Conservation (phyloP, 2,329 filamentous ascomycete species). For the Volutella citrinella region DNA sequence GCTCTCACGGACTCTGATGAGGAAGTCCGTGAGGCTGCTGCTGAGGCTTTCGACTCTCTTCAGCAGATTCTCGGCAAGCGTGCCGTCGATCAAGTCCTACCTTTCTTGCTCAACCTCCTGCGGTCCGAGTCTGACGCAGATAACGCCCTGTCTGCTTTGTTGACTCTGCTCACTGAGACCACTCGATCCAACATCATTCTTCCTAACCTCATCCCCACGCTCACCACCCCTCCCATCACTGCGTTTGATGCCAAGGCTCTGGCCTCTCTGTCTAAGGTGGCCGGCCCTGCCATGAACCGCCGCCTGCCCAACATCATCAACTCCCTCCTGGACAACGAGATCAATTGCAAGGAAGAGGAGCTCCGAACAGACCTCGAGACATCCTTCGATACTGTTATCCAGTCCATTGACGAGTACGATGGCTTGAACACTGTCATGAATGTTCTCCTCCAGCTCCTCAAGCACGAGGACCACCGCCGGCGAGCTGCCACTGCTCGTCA, state of each 20-base stretch:
- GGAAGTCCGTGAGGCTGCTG: constrained; percentile 91
- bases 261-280: constrained; percentile 89
- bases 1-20: constrained; percentile 86
- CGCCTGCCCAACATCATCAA: constrained; percentile 88
- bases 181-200: constrained; percentile 94
- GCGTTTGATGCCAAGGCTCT: constrained; percentile 93
- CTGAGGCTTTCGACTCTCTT: constrained; percentile 93
- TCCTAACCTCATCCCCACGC: constrained; percentile 90
- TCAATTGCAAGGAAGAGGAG: constrained; percentile 70
- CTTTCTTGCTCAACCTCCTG: constrained; percentile 85
- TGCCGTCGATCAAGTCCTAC: constrained; percentile 91
- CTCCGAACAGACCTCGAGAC: constrained; percentile 70
- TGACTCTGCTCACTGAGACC: constrained; percentile 90
- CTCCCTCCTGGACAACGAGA: constrained; percentile 88
- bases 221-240: constrained; percentile 86
- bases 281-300: constrained; percentile 85
- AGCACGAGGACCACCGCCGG: constrained; percentile 87
- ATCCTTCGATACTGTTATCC: constrained; percentile 84
- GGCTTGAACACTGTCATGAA: constrained; percentile 96
- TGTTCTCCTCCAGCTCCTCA: constrained; percentile 80
- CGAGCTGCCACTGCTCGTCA: constrained; percentile 76
- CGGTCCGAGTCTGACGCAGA: constrained; percentile 83
- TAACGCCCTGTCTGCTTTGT: constrained; percentile 85
- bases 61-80: constrained; percentile 93
- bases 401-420: constrained; percentile 94